Evolutionary conservation across 2,329 filamentous ascomycete species (phyloP).

Genomic region (Trichoderma asperellum): DNA sequence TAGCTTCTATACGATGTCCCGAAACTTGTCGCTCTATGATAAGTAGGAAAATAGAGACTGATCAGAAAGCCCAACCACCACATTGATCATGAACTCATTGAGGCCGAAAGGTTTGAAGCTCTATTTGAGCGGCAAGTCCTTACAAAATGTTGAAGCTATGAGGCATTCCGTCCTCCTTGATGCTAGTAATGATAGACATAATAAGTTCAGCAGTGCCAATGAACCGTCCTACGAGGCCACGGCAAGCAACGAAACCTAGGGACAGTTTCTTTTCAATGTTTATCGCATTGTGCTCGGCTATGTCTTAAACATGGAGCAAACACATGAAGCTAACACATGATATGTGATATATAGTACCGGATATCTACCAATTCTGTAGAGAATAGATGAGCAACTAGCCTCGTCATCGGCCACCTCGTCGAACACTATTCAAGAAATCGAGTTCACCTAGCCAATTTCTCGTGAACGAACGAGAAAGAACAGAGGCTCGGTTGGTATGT

Average conservation of each 20-base stretch:
- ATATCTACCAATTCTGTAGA: not conserved
- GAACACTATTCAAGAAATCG: not conserved
- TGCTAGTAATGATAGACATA: not conserved
- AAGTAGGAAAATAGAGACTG: not conserved
- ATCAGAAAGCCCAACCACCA: no score
- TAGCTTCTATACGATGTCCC: not conserved
- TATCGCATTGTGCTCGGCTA: not conserved
- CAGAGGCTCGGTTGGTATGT: no score
- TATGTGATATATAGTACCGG: not conserved
- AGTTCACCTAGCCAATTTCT: not conserved
- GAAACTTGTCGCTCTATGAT: no score
- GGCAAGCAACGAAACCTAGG: not conserved
- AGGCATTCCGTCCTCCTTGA: not conserved
- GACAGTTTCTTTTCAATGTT: no score
- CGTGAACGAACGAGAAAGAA: not conserved
- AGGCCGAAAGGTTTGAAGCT: not conserved
- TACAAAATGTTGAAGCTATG: not conserved
- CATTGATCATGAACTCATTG: not conserved
- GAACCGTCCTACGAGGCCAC: not conserved
- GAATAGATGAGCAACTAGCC: not conserved
- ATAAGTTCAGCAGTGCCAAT: not conserved
- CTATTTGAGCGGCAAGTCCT: not conserved
- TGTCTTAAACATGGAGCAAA: not conserved
- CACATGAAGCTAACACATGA: not conserved
- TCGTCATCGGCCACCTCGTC: not conserved